phyloP scores from a whole-genome alignment of 192 early-diverging fungal species.

The Coemansia sp. region DNA sequence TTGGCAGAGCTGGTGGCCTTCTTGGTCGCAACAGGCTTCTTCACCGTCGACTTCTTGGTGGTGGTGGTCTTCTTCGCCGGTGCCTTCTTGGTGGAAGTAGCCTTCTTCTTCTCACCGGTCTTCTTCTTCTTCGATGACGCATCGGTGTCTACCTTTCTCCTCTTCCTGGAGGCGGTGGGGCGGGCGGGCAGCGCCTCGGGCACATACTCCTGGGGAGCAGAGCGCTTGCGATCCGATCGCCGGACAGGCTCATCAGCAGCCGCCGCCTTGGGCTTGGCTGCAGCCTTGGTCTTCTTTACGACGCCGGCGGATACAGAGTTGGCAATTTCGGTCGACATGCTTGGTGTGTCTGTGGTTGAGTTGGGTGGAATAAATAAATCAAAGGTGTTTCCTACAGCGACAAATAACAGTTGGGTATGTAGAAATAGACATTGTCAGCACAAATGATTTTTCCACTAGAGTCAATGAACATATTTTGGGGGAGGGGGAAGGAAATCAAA shows the following conservation, averaged over 20 bases:
- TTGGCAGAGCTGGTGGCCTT: conserved; percentile 24
- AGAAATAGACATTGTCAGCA: not conserved
- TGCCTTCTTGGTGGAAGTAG: conserved; percentile 12
- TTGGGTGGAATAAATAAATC: conserved; percentile 5
- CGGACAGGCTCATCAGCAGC: conserved; percentile 29
- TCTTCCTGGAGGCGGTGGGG: conserved; percentile 23
- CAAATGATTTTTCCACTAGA: not conserved
- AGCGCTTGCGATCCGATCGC: conserved; percentile 44
- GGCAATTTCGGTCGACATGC: conserved; percentile 20
- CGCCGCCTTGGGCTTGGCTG: conserved; percentile 33
- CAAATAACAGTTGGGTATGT: not conserved
- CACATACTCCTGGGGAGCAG: conserved; percentile 45
- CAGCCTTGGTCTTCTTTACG: conserved; percentile 40
- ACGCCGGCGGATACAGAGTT: conserved; percentile 20
- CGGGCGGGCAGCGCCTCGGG: conserved; percentile 33
- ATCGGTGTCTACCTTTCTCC: conserved; percentile 41
- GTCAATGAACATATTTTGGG: too few relatives aligned
- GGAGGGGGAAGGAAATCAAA: too few relatives aligned
- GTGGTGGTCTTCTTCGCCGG: conserved; percentile 10
- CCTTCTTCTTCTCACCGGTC: conserved; percentile 17
- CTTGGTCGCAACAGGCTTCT: conserved; percentile 25
- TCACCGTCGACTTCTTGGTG: conserved; percentile 18
- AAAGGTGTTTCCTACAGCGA: not conserved
- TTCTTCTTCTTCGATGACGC: conserved; percentile 32
- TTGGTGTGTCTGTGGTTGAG: conserved; percentile 6